These are phyloP conservation scores for Globisporangium spiculum DNA, from an alignment of 352 stramenopile species.

Conservation along the genomic window DNA sequence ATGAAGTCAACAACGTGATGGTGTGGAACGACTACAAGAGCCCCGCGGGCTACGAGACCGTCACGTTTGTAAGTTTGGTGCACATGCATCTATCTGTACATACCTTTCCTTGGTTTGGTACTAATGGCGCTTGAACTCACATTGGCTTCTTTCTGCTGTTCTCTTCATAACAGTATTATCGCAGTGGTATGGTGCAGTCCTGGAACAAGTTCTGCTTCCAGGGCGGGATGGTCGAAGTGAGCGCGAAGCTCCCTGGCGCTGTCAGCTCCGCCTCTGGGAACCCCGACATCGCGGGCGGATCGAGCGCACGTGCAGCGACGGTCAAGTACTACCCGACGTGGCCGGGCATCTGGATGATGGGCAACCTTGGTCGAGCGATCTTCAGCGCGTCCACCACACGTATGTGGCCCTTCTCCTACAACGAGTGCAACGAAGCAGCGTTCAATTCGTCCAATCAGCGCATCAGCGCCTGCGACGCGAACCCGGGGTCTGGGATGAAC, in stretches of 20 bases:
- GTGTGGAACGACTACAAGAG: slow-evolving; percentile 69
- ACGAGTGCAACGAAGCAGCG: slow-evolving; percentile 86
- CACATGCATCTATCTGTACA: neutral
- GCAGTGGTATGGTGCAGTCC: slow-evolving; percentile 85
- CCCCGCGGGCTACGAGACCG: slow-evolving; percentile 47
- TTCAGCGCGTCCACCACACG: slow-evolving; percentile 92
- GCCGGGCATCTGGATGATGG: slow-evolving; percentile 96
- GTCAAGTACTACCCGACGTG: slow-evolving; percentile 77
- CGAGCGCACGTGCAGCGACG: slow-evolving; percentile 33
- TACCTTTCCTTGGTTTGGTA: neutral
- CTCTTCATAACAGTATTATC: neutral
- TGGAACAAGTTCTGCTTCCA: slow-evolving; percentile 97
- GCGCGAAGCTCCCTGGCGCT: slow-evolving; percentile 83
- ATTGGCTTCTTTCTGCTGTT: neutral
- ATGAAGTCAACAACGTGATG: slow-evolving; percentile 48
- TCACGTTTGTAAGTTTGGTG: slow-evolving; percentile 53
- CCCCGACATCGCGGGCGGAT: slow-evolving; percentile 65
- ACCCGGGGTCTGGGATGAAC: slow-evolving; percentile 91
- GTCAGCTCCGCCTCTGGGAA: slow-evolving; percentile 50
- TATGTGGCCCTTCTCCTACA: slow-evolving; percentile 96
- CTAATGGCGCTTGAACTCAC: neutral
- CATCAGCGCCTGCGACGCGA: slow-evolving; percentile 87
- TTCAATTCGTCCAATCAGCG: slow-evolving; percentile 70
- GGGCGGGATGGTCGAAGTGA: slow-evolving; percentile 91
- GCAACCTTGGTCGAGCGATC: slow-evolving; percentile 93